Conservation (phyloP, 1,284 basidiomycete genomes). For the Melampsora abietis-canadensis region DNA sequence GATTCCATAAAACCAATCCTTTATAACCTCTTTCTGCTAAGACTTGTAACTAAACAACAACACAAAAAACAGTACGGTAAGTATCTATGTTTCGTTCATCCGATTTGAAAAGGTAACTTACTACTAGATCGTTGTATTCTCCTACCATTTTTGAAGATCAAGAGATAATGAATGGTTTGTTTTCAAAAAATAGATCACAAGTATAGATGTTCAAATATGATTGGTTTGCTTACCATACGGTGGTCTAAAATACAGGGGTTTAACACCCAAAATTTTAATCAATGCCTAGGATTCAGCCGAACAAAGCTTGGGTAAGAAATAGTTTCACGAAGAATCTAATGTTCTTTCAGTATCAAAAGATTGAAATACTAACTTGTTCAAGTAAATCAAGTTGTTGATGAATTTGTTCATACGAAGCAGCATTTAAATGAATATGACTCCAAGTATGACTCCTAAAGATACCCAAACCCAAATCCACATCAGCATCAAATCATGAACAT, state of each 20-base stretch:
- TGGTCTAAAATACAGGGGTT: slow-evolving; percentile 49
- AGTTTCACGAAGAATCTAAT: neutral
- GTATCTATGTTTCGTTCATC: neutral
- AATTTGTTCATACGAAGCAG: slow-evolving; percentile 46
- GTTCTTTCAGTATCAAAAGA: too few relatives aligned
- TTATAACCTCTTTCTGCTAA: slow-evolving; percentile 49
- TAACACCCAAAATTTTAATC: slow-evolving; percentile 51
- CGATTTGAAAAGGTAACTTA: slow-evolving; percentile 8
- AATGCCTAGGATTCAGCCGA: slow-evolving; percentile 46
- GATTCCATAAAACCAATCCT: slow-evolving; percentile 41
- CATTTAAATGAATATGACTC: slow-evolving; percentile 49
- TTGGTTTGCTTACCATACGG: slow-evolving; percentile 29
- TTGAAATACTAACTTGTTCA: slow-evolving; percentile 17
- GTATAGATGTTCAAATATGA: neutral
- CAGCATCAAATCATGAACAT: neutral
- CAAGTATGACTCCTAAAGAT: slow-evolving; percentile 46
- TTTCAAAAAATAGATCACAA: neutral
- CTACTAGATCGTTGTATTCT: slow-evolving; percentile 38
- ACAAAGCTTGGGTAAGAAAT: slow-evolving; percentile 4
- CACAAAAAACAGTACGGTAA: neutral
- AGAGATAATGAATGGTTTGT: neutral
- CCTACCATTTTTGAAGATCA: slow-evolving; percentile 44
- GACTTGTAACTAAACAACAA: slow-evolving; percentile 43
- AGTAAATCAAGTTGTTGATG: slow-evolving; percentile 46
- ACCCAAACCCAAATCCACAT: too few relatives aligned